These are phyloP conservation scores for Fusarium sp. DNA, from an alignment of 2,329 filamentous ascomycete species.

Conservation along the genomic window DNA sequence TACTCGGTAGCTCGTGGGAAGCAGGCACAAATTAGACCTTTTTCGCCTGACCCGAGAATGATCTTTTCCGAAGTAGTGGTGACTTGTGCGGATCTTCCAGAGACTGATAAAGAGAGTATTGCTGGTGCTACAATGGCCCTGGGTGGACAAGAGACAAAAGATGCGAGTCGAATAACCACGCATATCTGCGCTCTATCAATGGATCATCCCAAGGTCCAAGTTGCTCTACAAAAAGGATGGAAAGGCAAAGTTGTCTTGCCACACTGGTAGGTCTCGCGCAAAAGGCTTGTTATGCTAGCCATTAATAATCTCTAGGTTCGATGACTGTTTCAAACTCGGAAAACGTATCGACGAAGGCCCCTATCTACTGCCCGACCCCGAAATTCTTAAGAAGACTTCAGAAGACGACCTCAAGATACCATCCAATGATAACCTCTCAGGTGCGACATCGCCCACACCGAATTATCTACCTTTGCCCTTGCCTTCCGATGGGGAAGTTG, in stretches of 20 bases:
- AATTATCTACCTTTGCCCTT: constrained; percentile 57
- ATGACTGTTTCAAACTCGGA: constrained; percentile 93
- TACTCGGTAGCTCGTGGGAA: constrained; percentile 77
- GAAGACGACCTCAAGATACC: constrained; percentile 69
- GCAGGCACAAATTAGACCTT: constrained; percentile 82
- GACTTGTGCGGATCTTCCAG: constrained; percentile 85
- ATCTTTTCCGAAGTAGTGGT: constrained; percentile 90
- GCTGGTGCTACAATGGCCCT: constrained; percentile 89
- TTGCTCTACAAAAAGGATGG: constrained; percentile 73
- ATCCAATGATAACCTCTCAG: constrained; percentile 71
- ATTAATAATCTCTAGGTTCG: constrained; percentile 74
- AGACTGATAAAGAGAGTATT: constrained; percentile 91
- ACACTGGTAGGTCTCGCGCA: constrained; percentile 75
- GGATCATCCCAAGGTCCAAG: constrained; percentile 77
- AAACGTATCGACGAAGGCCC: constrained; percentile 90
- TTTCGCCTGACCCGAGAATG: constrained; percentile 89
- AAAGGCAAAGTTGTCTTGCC: constrained; percentile 88
- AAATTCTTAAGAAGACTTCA: constrained; percentile 74
- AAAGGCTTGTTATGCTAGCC: background rate
- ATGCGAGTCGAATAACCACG: constrained; percentile 80
- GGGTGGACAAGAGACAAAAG: constrained; percentile 83
- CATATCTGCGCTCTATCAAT: constrained; percentile 87
- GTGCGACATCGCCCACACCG: constrained; percentile 69
- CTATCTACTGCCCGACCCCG: constrained; percentile 87
- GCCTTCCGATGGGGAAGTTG: constrained; percentile 55